Evolutionary conservation across 1,284 basidiomycete species (phyloP), one percentile per base, ranked within the genome.

Genomic region (Rhodotorula glutinis): DNA sequence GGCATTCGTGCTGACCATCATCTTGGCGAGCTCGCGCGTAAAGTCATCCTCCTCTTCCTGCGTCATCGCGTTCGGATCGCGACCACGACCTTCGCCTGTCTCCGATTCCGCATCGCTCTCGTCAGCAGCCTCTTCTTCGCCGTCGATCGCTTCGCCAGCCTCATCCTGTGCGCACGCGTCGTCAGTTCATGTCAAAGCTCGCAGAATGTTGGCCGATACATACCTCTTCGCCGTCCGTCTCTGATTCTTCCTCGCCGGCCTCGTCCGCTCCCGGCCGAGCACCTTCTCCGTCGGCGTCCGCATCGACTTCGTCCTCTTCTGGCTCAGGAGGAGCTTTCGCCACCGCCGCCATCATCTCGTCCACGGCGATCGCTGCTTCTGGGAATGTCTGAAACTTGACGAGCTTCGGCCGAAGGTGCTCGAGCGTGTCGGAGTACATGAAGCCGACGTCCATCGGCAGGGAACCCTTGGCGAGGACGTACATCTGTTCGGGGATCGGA

Each of bases 401-500:
- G 38, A 88, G 77, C 74, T 90, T 91, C 1, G 92, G 91, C 66
- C 92, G 84, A 41, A 95, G 82, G 54, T 88, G 87, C 89, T 98
- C 94, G 17, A 98, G 79, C 1, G 94, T 95, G 78, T 98, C 95
- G 3, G 87, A 86, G 14, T 97, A 79, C 92, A 97, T 95, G 78
- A 97, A 98, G 66, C 96, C 94, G 23, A 97, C 88, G 68, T 99
- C 96, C 91, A 98, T 95, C 0, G 96, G 90, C 51, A 95, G 78
- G 16, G 87, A 75, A 29, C 87, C 83, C 80, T 99, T 99, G 82
- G 90, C 91, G 19, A 88, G 82, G 8, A 91, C 83, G 78, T 96
- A 98, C 68, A 92, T 86, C 91, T 94, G 73, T 44, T 25, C 63
- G 65, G 75, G 27, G 77, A 62, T 65, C 21, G 10, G 2, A 27